These are phyloP conservation scores for Termitomyces titanicus DNA, from an alignment of 768 basidiomycete genomes.

Conservation along the genomic window DNA sequence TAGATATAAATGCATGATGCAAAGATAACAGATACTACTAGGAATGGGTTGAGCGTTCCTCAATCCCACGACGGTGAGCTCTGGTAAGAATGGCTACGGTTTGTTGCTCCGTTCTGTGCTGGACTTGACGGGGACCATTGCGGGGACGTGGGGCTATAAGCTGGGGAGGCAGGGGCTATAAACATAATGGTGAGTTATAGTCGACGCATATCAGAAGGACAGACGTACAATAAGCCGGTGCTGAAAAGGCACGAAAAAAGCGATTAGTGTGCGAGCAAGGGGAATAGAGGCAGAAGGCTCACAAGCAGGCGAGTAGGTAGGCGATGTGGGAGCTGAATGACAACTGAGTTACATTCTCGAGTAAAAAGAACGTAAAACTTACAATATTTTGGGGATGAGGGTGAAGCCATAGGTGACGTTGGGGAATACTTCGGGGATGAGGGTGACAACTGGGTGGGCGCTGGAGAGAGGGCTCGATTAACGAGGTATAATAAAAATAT, in stretches of 20 bases:
- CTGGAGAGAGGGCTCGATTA: conserved; percentile 32
- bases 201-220: neutral
- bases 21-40: conserved; percentile 18
- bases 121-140: conserved; percentile 80
- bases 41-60: conserved; percentile 12
- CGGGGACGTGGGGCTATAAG: conserved; percentile 85
- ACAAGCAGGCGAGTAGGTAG: conserved; percentile 87
- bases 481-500: neutral
- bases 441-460: conserved; percentile 81
- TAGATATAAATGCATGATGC: conserved; percentile 24
- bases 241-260: conserved; percentile 28
- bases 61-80: conserved; percentile 52
- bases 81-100: conserved; percentile 42
- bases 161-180: conserved; percentile 77
- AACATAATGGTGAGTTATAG: conserved; percentile 14
- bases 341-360: conserved; percentile 1
- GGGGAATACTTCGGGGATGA: conserved; percentile 93
- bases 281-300: conserved; percentile 31
- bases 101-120: conserved; percentile 49
- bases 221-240: conserved; percentile 75
- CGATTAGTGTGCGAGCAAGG: neutral
- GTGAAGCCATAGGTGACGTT: conserved; percentile 86
- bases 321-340: conserved; percentile 73
- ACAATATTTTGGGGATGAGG: conserved; percentile 93
- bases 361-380: conserved; percentile 27